Conservation (phyloP, 192 early-diverging fungal species). For the Coemansia sp. region DNA sequence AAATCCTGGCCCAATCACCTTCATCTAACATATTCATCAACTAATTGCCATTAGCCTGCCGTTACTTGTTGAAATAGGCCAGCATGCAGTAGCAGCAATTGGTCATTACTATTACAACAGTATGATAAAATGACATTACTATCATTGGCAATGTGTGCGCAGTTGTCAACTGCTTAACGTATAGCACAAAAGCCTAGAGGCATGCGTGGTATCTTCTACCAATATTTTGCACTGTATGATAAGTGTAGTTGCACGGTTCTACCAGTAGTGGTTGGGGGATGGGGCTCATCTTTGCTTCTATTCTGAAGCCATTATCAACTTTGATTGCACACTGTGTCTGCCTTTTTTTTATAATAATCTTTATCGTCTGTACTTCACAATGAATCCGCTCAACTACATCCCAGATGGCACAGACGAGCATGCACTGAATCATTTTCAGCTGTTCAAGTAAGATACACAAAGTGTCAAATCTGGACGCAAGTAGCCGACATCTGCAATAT, state of each 20-base stretch:
- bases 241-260: background rate
- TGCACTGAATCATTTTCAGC: constrained; percentile 23
- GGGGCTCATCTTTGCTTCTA: background rate
- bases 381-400: constrained; percentile 30
- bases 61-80: background rate
- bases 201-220: background rate
- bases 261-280: background rate
- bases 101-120: background rate
- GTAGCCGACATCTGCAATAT: too few relatives aligned
- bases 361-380: background rate
- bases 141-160: background rate
- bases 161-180: background rate
- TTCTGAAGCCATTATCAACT: background rate
- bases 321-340: background rate
- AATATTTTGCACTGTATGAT: background rate
- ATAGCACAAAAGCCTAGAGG: background rate
- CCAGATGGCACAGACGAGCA: constrained; percentile 18
- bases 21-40: background rate
- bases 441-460: constrained; percentile 33
- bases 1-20: background rate
- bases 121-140: background rate
- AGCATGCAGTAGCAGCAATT: background rate
- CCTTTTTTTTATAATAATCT: background rate
- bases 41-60: background rate
- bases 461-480: too few relatives aligned